Evolutionary conservation across 2,329 filamentous ascomycete species (phyloP).

Genomic region (Scedosporium apiospermum): DNA sequence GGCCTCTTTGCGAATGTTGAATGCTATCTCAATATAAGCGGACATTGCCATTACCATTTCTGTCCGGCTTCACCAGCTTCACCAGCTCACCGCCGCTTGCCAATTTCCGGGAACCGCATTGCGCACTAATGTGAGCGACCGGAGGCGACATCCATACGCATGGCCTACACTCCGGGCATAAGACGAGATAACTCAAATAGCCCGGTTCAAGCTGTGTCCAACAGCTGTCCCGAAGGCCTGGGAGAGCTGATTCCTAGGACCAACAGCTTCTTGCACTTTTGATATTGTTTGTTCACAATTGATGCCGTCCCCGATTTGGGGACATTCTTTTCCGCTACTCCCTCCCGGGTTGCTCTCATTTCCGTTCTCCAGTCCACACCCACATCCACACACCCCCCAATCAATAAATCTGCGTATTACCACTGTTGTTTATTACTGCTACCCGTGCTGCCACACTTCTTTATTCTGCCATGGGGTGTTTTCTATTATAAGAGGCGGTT

Average conservation of each 20-base stretch:
- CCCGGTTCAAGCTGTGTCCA: background rate
- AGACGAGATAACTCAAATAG: background rate
- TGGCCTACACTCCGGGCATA: too few species aligned
- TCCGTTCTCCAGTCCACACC: background rate
- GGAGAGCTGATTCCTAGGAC: background rate
- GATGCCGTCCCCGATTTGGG: too few species aligned
- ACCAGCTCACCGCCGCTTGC: background rate
- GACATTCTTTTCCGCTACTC: background rate
- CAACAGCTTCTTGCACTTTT: background rate
- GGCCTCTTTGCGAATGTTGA: background rate
- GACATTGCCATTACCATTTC: background rate
- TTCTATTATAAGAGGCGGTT: conserved; percentile 1
- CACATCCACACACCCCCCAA: background rate
- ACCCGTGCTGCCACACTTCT: background rate
- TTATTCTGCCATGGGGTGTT: background rate
- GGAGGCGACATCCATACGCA: background rate
- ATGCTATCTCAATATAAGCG: background rate
- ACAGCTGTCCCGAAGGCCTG: background rate
- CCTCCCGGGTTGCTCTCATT: background rate
- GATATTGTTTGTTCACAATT: background rate
- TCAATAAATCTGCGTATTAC: background rate
- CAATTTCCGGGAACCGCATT: background rate
- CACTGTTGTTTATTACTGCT: background rate
- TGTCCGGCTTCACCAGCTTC: background rate
- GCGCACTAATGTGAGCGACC: background rate